Base-by-base conservation (phyloP, 2,329 filamentous ascomycete genomes). In the Alternaria arborescens region DNA sequence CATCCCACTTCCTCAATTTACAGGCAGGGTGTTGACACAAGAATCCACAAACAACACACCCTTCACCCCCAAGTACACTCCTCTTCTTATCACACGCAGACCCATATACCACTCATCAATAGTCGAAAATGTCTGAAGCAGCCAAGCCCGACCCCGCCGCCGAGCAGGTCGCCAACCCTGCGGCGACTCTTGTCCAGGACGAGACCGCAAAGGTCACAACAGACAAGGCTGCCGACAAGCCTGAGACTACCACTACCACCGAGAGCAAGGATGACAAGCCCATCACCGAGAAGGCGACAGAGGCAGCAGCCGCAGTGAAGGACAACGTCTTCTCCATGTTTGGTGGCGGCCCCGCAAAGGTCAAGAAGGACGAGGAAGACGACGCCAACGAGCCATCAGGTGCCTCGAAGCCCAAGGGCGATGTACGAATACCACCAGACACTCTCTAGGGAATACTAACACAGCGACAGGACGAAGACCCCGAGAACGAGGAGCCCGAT, bases 331-430 rank as follows among this genome's bases (percentile, higher is more conserved):
- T 98, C 85, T 94, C 92, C 81, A 98, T 99, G 95, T 99, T 99
- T 78, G 95, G 95, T 72, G 95, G 95, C 67, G 95, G 95, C 65
- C 92, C 92, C 62, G 97, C 97, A 88, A 98, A 97, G 84, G 94
- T 93, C 87, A 97, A 95, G 86, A 88, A 89, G 65, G 90, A 92
- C 61, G 82, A 91, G 32, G 91, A 92, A 76, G 93, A 91, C 71
- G 75, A 78, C 36, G 71, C 89, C 67, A 59, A 93, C 69, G 94
- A 97, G 79, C 92, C 89, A 78, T 96, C 92, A 69, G 94, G 94
- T 74, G 93, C 91, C 79, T 91, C 92, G 76, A 85, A 85, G 76
- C 64, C 66, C 52, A 75, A 77, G 67, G 65, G 60, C 52, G 68
- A 62, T 51, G 89, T 89, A 70, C 66, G 76, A 70, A 3, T 26